Evolutionary conservation across 2,329 filamentous ascomycete genomes (phyloP).

Genomic region (Diaporthe humulicola): DNA sequence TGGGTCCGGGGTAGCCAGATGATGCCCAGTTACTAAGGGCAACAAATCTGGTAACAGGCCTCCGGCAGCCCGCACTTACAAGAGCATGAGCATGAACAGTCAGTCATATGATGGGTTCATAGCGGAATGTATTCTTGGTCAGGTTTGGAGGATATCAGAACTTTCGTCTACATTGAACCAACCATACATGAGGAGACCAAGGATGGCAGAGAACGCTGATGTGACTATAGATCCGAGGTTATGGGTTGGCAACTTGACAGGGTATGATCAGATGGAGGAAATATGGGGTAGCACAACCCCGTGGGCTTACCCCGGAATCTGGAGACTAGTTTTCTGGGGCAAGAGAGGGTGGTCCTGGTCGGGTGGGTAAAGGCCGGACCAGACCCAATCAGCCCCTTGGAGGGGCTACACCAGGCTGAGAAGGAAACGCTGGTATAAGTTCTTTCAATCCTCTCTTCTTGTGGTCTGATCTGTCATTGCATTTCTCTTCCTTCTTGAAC

Average conservation of each 20-base stretch:
- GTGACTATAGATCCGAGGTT: neutral
- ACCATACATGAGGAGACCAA: neutral
- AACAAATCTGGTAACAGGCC: too few relatives aligned
- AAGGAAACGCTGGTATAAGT: neutral
- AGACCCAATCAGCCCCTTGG: neutral
- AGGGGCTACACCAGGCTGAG: neutral
- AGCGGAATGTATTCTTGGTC: too few relatives aligned
- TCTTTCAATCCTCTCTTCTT: neutral
- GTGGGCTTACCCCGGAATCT: slow-evolving; percentile 15
- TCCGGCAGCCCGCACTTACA: neutral
- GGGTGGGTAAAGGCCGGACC: neutral
- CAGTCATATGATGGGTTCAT: too few relatives aligned
- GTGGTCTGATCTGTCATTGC: neutral
- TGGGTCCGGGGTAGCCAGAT: slow-evolving; percentile 1
- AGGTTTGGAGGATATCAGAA: neutral
- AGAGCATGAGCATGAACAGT: neutral
- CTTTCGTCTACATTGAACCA: neutral
- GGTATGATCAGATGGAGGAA: neutral
- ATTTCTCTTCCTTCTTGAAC: too few relatives aligned
- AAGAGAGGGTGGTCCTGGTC: neutral
- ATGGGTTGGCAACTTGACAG: neutral
- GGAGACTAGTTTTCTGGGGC: neutral
- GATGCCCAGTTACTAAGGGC: too few relatives aligned
- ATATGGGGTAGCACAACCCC: slow-evolving; percentile 5
- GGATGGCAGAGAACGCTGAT: neutral